Evolutionary conservation across 2,329 filamentous ascomycete genomes (phyloP), one percentile per base, ranked within the genome.

Genomic region (Sporothrix brunneoviolacea): DNA sequence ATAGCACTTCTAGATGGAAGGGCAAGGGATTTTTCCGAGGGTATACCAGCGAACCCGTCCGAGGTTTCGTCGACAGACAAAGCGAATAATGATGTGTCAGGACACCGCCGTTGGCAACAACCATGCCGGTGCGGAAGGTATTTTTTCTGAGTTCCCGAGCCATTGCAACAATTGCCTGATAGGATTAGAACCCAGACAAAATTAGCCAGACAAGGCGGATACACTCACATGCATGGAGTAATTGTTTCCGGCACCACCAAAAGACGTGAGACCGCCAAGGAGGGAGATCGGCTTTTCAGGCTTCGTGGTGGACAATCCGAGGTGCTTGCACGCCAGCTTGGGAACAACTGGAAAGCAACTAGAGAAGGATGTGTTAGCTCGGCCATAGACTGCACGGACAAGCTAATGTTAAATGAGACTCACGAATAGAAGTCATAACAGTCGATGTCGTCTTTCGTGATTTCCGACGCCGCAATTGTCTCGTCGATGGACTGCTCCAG

Each of bases 211-310:
- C 8, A 19, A 19, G 18, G 8, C 8, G 7, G 18, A 38, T 4
- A 4, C 4, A 42, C 40, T 10, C 13, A 46, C 42, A 21, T 54
- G 52, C 48, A 54, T 51, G 8, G 52, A 54, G 30, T 54, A 54
- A 30, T 54, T 54, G 48, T 54, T 54, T 12, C 52, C 52, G 10
- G 52, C 52, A n/a, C 52, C 52, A n/a, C 52, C 52, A 46, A 54
- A 54, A 1, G 52, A 54, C 18, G 52, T 52, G 4, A 54, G 37
- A 10, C 52, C 52, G 3, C 52, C 52, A 1, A 54, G 49, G 15
- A 54, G 28, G 10, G 49, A 22, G 9, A 54, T 52, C 4, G 52
- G 44, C 30, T 54, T 54, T 9, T 30, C 21, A 0, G 52, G 48
- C 2, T 18, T 19, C 3, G 41, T 38, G 4, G 49, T 35, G 3